Conservation (phyloP, 148 eudicot genomes). For the Polygonum aviculare region DNA sequence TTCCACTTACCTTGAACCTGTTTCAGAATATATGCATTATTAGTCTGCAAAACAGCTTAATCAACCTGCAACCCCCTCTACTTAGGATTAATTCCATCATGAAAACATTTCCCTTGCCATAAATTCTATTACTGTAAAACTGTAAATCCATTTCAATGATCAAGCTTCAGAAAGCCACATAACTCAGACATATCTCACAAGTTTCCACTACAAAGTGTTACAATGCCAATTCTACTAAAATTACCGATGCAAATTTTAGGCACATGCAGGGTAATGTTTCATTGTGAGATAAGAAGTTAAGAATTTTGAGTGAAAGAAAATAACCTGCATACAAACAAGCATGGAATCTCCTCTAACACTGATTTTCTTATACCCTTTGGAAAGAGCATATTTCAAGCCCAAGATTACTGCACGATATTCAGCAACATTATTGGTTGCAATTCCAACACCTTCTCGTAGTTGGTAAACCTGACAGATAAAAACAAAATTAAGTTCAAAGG, state of each 20-base stretch:
- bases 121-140: not conserved
- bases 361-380: slow-evolving; percentile 54
- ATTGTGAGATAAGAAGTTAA: not conserved
- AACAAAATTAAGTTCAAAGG: not conserved
- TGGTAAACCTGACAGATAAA: not conserved
- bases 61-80: not conserved
- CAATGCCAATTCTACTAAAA: not conserved
- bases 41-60: not conserved
- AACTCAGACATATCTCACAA: not conserved
- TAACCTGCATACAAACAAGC: slow-evolving; percentile 63
- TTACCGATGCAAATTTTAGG: not conserved
- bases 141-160: not conserved
- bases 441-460: slow-evolving; percentile 79
- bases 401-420: slow-evolving; percentile 78
- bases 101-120: not conserved
- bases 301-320: not conserved
- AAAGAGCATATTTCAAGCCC: slow-evolving; percentile 63
- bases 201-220: not conserved
- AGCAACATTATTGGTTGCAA: slow-evolving; percentile 81
- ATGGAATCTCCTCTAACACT: slow-evolving; percentile 53
- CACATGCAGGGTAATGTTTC: not conserved
- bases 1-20: slow-evolving; percentile 82
- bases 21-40: slow-evolving; percentile 11
- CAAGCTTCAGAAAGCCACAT: not conserved
- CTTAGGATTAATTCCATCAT: not conserved